Evolutionary conservation across 108 stramenopile species (phyloP), one percentile per base, ranked within the genome.

Genomic region (Aurantiochytrium sp.): DNA sequence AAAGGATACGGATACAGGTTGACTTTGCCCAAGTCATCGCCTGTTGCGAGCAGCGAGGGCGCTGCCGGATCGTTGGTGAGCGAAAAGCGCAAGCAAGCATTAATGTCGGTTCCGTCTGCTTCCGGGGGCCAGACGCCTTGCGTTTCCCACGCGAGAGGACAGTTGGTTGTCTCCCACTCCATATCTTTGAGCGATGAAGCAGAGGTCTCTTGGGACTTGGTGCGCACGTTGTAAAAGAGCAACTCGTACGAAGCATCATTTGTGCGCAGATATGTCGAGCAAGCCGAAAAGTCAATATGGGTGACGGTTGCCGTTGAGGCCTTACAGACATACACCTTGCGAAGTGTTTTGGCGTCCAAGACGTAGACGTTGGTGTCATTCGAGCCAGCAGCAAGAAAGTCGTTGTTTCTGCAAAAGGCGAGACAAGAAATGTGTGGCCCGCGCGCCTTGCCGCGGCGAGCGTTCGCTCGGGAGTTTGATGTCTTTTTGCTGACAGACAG

Each of bases 161-260:
- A 94, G 25, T 92, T 93, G 29, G 94, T 90, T 28, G 96, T 94
- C 55, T 92, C 94, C 96, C 96, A 96, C n/a, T 71, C 60, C 4
- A 90, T 91, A 44, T 95, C 94, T 4, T 93, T 90, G 90, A 94
- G 72, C 59, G 60, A 89, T 21, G 89, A 76, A 4, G 94, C 91
- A 5, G 94, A 88, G 8, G 89, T 91, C 16, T 91, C 90, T 35
- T 60, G 72, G 88, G 91, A 89, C 21, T 92, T 93, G 60, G 90
- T 93, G 42, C 93, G 95, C n/a, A 90, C 90, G 88, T 95, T 93
- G 91, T 93, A 96, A 88, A 94, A 96, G 57, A 95, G 89, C 4
- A 94, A 91, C 88, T 96, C 95, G 2, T 94, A 93, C 18, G 57
- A 87, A 23, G 59, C 64, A 64, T 89, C 90, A 89, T 92, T 94